A percentile compares a stretch with the other conserved stretches of the same genome.
phyloP scores from a whole-genome alignment of 2,329 filamentous ascomycete species.

The Penicillium janthinellum region DNA sequence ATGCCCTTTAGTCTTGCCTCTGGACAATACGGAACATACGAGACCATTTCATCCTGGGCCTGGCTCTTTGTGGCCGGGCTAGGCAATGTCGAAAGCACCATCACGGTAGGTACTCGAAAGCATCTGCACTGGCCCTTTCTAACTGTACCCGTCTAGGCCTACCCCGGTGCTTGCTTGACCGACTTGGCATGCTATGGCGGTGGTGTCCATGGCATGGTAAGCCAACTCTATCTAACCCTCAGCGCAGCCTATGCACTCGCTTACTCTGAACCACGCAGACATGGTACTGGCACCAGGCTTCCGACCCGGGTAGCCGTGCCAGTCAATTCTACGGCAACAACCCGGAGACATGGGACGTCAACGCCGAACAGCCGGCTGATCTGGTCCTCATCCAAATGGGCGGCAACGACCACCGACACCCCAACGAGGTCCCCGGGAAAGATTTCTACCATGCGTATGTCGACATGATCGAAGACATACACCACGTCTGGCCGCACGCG shows the following conservation, averaged over 20 bases:
- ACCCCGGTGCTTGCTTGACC: conserved; percentile 60
- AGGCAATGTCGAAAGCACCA: conserved; percentile 60
- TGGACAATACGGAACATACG: conserved; percentile 61
- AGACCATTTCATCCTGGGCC: conserved; percentile 59
- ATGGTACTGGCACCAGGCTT: conserved; percentile 62
- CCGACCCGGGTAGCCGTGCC: conserved; percentile 56
- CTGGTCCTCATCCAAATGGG: conserved; percentile 51
- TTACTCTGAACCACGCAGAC: conserved; percentile 29
- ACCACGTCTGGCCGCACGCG: conserved; percentile 44
- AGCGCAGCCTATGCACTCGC: background rate
- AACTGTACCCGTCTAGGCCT: conserved; percentile 33
- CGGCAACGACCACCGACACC: conserved; percentile 49
- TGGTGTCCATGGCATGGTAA: conserved; percentile 50
- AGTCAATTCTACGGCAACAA: conserved; percentile 43
- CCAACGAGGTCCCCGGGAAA: conserved; percentile 43
- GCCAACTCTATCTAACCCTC: background rate
- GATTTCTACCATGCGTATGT: conserved; percentile 47
- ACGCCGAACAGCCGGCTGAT: conserved; percentile 36
- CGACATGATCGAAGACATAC: conserved; percentile 45
- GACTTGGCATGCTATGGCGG: conserved; percentile 59
- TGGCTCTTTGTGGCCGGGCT: conserved; percentile 60
- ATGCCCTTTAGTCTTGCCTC: conserved; percentile 55
- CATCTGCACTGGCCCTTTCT: background rate
- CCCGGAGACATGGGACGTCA: conserved; percentile 34
- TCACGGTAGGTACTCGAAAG: conserved; percentile 41